Conservation (phyloP, 202 grass and related monocot species). For the Panicum hallii region DNA sequence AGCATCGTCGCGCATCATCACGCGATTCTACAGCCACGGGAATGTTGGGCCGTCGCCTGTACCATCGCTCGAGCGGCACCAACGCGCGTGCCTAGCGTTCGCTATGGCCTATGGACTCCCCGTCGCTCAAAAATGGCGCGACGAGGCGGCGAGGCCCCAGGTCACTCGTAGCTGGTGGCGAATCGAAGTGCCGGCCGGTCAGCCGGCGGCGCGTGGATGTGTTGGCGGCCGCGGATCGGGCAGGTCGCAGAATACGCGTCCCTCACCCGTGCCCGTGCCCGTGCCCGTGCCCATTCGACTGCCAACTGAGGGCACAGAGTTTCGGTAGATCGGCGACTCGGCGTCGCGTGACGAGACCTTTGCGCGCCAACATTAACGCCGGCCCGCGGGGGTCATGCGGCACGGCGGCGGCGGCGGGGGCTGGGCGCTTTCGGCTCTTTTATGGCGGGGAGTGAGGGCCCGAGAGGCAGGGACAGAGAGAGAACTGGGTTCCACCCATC, state of each 20-base stretch:
- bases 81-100: background rate
- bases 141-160: background rate
- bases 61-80: constrained; percentile 21
- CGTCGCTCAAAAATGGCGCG: background rate
- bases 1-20: background rate
- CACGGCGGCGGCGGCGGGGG: background rate
- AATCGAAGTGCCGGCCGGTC: background rate
- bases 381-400: background rate
- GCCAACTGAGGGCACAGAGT: background rate
- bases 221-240: background rate
- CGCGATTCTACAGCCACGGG: background rate
- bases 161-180: background rate
- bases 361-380: constrained; percentile 14
- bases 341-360: constrained; percentile 21
- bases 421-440: constrained; percentile 41
- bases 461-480: too few relatives aligned
- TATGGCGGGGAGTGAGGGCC: background rate
- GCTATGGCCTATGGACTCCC: background rate
- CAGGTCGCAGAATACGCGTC: background rate
- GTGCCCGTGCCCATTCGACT: too few relatives aligned
- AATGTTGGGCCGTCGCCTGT: background rate
- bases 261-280: background rate
- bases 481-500: background rate
- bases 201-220: too few relatives aligned
- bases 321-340: too few relatives aligned